Conservation (phyloP, 768 basidiomycete species). For the Xerocomellus amylosporus region DNA sequence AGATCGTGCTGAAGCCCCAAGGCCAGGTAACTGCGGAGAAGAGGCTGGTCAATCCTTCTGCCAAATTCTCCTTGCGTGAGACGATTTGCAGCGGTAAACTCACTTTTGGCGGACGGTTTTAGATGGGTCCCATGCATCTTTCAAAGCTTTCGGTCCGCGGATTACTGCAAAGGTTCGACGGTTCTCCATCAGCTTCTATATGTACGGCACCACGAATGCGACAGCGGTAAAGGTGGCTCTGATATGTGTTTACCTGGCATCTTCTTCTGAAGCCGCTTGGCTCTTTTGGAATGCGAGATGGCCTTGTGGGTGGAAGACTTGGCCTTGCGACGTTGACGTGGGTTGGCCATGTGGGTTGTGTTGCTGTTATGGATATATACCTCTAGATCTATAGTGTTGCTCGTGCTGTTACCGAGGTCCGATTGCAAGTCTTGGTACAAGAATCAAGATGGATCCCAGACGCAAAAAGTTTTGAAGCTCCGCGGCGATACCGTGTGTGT, state of each 20-base stretch:
- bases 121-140: slow-evolving; percentile 81
- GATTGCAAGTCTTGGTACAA: background rate
- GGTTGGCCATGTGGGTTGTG: slow-evolving; percentile 68
- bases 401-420: too few relatives aligned
- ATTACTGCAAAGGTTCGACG: slow-evolving; percentile 49
- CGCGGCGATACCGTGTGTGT: background rate
- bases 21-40: slow-evolving; percentile 59
- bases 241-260: slow-evolving; percentile 56
- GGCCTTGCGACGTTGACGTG: slow-evolving; percentile 85
- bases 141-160: slow-evolving; percentile 75
- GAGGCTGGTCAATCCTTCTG: background rate
- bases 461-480: slow-evolving; percentile 10
- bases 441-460: too few relatives aligned
- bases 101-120: slow-evolving; percentile 94
- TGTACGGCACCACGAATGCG: background rate
- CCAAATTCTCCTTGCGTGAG: background rate
- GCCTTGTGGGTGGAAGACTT: slow-evolving; percentile 73
- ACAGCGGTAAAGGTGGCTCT: background rate
- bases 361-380: background rate
- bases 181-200: slow-evolving; percentile 7
- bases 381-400: background rate
- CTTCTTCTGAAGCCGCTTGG: slow-evolving; percentile 76
- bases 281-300: slow-evolving; percentile 69
- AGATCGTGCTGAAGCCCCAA: slow-evolving; percentile 71
- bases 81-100: slow-evolving; percentile 26